Evolutionary conservation across 1,284 basidiomycete genomes (phyloP).

Genomic region (Ceratobasidium sp.): DNA sequence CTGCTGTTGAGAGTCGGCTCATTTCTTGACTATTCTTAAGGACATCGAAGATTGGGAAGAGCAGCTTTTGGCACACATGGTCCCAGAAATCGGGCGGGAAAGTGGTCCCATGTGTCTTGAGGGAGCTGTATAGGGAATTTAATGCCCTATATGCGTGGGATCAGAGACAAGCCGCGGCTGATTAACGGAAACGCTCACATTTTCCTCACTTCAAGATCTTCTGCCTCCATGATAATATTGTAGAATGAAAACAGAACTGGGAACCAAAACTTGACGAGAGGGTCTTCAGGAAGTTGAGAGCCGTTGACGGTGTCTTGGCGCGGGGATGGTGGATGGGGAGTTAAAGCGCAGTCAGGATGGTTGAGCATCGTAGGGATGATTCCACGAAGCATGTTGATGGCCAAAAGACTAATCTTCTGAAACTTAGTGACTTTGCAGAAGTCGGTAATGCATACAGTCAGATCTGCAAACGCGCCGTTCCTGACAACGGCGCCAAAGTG

Average conservation of each 20-base stretch:
- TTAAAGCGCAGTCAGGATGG: slow-evolving; percentile 82
- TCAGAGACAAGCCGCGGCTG: slow-evolving; percentile 27
- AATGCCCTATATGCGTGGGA: slow-evolving; percentile 76
- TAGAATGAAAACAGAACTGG: slow-evolving; percentile 97
- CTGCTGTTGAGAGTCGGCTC: slow-evolving; percentile 93
- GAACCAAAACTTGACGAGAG: slow-evolving; percentile 97
- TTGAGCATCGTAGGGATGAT: slow-evolving; percentile 92
- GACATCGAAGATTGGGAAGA: slow-evolving; percentile 99
- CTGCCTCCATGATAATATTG: slow-evolving; percentile 99
- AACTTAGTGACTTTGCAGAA: slow-evolving; percentile 99
- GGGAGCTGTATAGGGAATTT: slow-evolving; percentile 93
- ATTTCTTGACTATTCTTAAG: slow-evolving; percentile 91
- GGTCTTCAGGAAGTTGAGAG: slow-evolving; percentile 62
- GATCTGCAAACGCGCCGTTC: slow-evolving; percentile 94
- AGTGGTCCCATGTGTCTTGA: slow-evolving; percentile 89
- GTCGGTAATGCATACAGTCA: slow-evolving; percentile 97
- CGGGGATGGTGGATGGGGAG: slow-evolving; percentile 52
- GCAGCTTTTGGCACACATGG: slow-evolving; percentile 93
- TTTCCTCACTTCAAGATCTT: slow-evolving; percentile 96
- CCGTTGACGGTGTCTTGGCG: slow-evolving; percentile 23
- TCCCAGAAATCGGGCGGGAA: slow-evolving; percentile 98
- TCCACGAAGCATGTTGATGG: slow-evolving; percentile 95
- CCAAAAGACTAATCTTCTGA: slow-evolving; percentile 96
- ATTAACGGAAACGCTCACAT: slow-evolving; percentile 70
- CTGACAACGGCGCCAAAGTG: slow-evolving; percentile 93